phyloP scores from a whole-genome alignment of 148 eudicot species.

The Camellia lanceoleosa region DNA sequence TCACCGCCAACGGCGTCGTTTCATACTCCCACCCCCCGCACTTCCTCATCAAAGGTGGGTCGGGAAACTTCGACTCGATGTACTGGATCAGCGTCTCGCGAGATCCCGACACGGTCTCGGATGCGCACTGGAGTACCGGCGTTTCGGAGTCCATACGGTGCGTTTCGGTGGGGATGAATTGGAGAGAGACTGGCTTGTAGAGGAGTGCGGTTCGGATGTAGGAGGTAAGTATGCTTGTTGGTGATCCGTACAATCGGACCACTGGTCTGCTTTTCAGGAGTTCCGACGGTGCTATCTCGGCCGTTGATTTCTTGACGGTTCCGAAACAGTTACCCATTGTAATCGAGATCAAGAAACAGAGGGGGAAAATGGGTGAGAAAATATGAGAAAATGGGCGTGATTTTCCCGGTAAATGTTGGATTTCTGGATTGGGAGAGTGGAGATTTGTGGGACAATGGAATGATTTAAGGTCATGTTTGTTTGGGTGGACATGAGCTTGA shows the following conservation, averaged over 20 bases:
- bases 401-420: background rate
- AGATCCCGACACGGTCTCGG: constrained; percentile 53
- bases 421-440: no score
- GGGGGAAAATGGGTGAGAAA: background rate
- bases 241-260: constrained; percentile 47
- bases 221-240: constrained; percentile 34
- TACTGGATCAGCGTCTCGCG: constrained; percentile 39
- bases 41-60: constrained; percentile 34
- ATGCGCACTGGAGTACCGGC: constrained; percentile 30
- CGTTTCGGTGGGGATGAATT: constrained; percentile 46
- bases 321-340: constrained; percentile 40
- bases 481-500: no score
- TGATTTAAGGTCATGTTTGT: no score
- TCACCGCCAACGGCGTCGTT: constrained; percentile 46
- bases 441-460: no score
- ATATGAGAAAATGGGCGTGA: background rate
- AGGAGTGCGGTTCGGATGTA: constrained; percentile 61
- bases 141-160: constrained; percentile 16
- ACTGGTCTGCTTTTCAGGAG: constrained; percentile 18
- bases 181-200: constrained; percentile 55
- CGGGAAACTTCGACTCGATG: constrained; percentile 53
- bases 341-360: background rate
- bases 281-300: constrained; percentile 49
- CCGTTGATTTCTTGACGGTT: constrained; percentile 27
- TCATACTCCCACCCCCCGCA: constrained; percentile 22